Conservation (phyloP, 805 yeast genomes). For the Lachancea mirantina region DNA sequence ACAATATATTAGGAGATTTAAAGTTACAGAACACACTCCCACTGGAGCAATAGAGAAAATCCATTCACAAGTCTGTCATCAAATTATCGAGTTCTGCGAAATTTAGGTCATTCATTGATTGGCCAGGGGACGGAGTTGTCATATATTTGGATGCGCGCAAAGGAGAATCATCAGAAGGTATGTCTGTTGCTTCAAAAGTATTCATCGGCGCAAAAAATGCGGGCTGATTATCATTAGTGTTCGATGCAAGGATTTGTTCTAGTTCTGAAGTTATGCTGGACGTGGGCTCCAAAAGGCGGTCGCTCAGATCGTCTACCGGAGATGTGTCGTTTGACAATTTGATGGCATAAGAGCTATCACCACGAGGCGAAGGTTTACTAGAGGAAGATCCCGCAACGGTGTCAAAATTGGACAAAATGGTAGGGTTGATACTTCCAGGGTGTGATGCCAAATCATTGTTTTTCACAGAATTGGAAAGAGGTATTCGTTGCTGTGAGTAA, state of each 20-base stretch:
- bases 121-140: slow-evolving; percentile 18
- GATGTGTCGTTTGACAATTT: slow-evolving; percentile 4
- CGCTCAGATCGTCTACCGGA: slow-evolving; percentile 1
- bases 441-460: not conserved
- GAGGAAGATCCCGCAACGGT: slow-evolving; percentile 13
- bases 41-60: no score
- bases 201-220: slow-evolving; percentile 5
- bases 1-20: no score
- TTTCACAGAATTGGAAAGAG: slow-evolving; percentile 1
- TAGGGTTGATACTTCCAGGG: slow-evolving; percentile 14
- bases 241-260: slow-evolving; percentile 9
- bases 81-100: slow-evolving; percentile 28
- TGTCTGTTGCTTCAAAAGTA: not conserved
- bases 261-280: slow-evolving; percentile 9
- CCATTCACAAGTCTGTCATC: no score
- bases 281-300: slow-evolving; percentile 7
- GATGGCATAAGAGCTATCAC: slow-evolving; percentile 5
- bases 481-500: not conserved
- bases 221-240: slow-evolving; percentile 4
- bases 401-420: slow-evolving; percentile 13
- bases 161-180: slow-evolving; percentile 2
- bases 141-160: not conserved
- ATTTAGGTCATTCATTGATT: slow-evolving; percentile 20
- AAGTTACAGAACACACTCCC: no score
- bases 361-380: slow-evolving; percentile 12